Evolutionary conservation across 2,329 filamentous ascomycete species (phyloP).

Genomic region (Tolypocladium ophioglossoides): DNA sequence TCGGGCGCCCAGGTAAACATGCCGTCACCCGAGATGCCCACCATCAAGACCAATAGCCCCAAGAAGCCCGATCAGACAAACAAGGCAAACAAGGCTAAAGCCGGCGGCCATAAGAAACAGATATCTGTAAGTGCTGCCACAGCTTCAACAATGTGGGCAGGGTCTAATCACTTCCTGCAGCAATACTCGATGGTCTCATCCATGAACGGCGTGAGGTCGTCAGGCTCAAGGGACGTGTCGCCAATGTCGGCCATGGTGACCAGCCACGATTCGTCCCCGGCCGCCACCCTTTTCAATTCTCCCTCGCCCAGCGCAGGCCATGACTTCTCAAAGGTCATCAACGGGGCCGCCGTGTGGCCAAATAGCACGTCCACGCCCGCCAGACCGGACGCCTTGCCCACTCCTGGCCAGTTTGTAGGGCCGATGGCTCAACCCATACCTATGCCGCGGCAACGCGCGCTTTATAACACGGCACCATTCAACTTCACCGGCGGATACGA

Average conservation of each 20-base stretch:
- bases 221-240: constrained; percentile 41
- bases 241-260: constrained; percentile 40
- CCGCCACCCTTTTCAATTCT: constrained; percentile 31
- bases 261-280: constrained; percentile 43
- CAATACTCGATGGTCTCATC: constrained; percentile 40
- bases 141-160: not conserved
- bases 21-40: constrained; percentile 32
- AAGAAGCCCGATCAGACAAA: constrained; percentile 13
- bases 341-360: constrained; percentile 25
- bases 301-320: constrained; percentile 32
- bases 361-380: constrained; percentile 14
- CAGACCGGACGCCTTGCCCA: constrained; percentile 13
- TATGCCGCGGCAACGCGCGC: constrained; percentile 19
- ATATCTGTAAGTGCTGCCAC: constrained; percentile 26
- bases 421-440: constrained; percentile 14
- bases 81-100: constrained; percentile 14
- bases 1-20: constrained; percentile 18
- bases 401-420: constrained; percentile 13
- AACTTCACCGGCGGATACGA: constrained; percentile 25
- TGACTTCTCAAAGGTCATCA: constrained; percentile 25
- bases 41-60: constrained; percentile 23
- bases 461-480: constrained; percentile 13
- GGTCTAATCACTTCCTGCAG: constrained; percentile 25
- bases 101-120: constrained; percentile 24
- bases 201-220: constrained; percentile 36